A percentile compares a stretch with the other conserved stretches of the same genome.
phyloP scores from a whole-genome alignment of 176 grass and related monocot genomes.

The Bromus sterilis region DNA sequence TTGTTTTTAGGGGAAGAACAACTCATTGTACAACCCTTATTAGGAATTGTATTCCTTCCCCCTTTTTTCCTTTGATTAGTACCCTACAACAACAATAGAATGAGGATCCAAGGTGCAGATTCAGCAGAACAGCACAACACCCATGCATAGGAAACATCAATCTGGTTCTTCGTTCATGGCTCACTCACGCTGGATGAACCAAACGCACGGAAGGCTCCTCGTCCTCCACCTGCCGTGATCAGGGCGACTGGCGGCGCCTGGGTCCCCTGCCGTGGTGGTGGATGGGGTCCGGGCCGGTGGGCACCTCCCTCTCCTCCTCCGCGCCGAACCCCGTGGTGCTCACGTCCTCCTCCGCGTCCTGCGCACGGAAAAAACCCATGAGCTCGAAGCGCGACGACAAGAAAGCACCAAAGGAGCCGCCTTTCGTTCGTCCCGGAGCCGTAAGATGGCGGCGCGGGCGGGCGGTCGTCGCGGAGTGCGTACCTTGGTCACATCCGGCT shows the following conservation, averaged over 20 bases:
- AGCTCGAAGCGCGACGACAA: not conserved
- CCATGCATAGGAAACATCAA: not conserved
- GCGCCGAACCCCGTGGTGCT: constrained; percentile 35
- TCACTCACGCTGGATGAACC: constrained; percentile 3
- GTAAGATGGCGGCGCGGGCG: not conserved
- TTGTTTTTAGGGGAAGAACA: constrained; percentile 9
- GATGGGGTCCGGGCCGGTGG: constrained; percentile 79
- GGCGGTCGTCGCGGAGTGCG: not conserved
- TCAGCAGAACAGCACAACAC: constrained; percentile 9
- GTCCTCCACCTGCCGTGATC: constrained; percentile 21
- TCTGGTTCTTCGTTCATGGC: constrained; percentile 9
- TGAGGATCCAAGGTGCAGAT: constrained; percentile 28
- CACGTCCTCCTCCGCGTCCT: constrained; percentile 41
- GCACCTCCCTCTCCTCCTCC: constrained; percentile 69
- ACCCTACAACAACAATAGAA: constrained; percentile 33
- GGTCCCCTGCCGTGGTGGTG: constrained; percentile 69
- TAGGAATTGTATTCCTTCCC: constrained; percentile 16
- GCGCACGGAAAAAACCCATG: constrained; percentile 24
- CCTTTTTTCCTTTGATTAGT: not conserved
- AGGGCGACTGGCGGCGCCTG: constrained; percentile 33
- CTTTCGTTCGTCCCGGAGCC: not conserved
- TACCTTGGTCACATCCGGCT: constrained; percentile 49
- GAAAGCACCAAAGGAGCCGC: constrained; percentile 11
- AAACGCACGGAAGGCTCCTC: constrained; percentile 5
- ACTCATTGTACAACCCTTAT: constrained; percentile 22